Conservation (phyloP, 164 flowering plant species). For the Stephania japonica region DNA sequence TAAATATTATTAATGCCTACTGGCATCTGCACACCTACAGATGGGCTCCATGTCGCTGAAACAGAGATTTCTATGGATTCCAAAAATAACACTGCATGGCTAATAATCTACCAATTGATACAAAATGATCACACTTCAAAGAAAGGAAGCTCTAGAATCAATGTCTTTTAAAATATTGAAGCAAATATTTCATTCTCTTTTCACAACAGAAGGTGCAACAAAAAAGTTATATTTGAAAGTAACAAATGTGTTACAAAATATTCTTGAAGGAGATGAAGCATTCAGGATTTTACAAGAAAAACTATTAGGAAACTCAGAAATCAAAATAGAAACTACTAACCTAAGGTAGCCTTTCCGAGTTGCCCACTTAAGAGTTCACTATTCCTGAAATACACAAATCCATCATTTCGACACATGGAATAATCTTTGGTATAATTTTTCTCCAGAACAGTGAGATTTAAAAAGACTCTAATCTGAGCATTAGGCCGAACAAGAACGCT, state of each 20-base stretch:
- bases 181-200: too few relatives aligned
- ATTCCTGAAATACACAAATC: conserved; percentile 87
- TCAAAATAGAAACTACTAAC: conserved; percentile 30
- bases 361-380: conserved; percentile 93
- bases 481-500: conserved; percentile 74
- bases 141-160: too few relatives aligned
- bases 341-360: conserved; percentile 92
- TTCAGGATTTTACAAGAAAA: background rate
- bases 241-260: background rate
- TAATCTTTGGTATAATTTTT: conserved; percentile 52
- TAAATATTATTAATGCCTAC: too few relatives aligned
- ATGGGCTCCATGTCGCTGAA: too few relatives aligned
- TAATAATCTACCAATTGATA: too few relatives aligned
- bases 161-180: too few relatives aligned
- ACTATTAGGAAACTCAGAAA: background rate
- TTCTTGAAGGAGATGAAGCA: conserved; percentile 5
- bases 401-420: conserved; percentile 91
- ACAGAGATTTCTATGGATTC: too few relatives aligned
- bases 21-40: too few relatives aligned
- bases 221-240: too few relatives aligned
- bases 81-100: too few relatives aligned
- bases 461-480: conserved; percentile 66
- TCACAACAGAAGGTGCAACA: too few relatives aligned
- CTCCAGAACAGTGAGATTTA: conserved; percentile 73
- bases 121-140: too few relatives aligned